Conservation (phyloP, 441 rosid genomes). For the Pelargonium exstipulatum region DNA sequence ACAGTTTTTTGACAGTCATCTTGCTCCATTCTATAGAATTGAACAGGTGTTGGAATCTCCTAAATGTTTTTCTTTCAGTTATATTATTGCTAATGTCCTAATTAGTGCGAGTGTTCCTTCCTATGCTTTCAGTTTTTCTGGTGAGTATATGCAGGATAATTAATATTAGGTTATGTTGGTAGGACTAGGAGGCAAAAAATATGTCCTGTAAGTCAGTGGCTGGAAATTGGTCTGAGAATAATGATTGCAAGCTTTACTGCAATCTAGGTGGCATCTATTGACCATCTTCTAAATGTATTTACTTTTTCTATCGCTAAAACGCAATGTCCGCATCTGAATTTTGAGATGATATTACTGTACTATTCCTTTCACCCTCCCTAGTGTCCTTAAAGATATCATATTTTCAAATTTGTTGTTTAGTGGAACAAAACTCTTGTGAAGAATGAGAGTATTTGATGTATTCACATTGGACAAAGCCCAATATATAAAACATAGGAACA, state of each 20-base stretch:
- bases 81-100: background rate
- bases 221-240: background rate
- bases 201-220: background rate
- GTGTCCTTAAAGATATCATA: background rate
- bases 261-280: too few species aligned
- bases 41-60: constrained; percentile 47
- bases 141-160: background rate
- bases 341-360: background rate
- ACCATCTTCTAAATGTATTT: too few species aligned
- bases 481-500: too few species aligned
- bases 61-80: constrained; percentile 17
- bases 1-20: constrained; percentile 65
- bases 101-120: background rate
- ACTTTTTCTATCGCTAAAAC: background rate
- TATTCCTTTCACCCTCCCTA: background rate
- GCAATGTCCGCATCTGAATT: background rate
- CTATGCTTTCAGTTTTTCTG: background rate
- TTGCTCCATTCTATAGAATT: constrained; percentile 72
- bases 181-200: background rate
- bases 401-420: background rate
- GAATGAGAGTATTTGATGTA: too few species aligned
- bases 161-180: background rate
- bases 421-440: background rate
- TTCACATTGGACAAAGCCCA: too few species aligned
- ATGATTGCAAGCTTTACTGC: background rate